Percentiles rank a stretch among this genome's conserved stretches.
Conservation (phyloP, 495 filamentous ascomycete species). For the Penicillium waksmanii region DNA sequence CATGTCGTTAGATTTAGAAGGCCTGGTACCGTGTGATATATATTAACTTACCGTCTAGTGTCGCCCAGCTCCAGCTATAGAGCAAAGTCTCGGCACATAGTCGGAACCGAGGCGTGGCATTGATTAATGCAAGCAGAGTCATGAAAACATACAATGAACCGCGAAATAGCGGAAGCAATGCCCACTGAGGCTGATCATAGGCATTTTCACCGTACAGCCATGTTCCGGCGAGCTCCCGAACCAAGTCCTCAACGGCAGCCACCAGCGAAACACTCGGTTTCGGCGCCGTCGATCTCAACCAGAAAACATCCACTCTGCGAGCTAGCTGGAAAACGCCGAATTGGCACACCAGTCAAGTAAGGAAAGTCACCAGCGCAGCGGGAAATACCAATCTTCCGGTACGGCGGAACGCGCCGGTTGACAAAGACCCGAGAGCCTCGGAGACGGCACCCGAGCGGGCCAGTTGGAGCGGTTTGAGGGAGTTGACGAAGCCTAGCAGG, state of each 20-base stretch:
- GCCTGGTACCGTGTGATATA: background rate
- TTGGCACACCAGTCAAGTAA: conserved; percentile 15
- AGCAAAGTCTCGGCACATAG: conserved; percentile 12
- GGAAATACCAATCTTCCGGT: conserved; percentile 18
- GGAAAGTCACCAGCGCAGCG: conserved; percentile 9
- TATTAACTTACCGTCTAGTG: conserved; percentile 12
- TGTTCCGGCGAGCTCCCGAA: conserved; percentile 4
- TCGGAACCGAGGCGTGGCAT: conserved; percentile 17
- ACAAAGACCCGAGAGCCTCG: conserved; percentile 14
- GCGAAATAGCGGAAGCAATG: conserved; percentile 13
- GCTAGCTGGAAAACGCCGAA: conserved; percentile 16
- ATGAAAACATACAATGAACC: conserved; percentile 20
- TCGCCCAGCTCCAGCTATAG: conserved; percentile 14
- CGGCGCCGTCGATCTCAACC: conserved; percentile 13
- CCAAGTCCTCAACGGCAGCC: conserved; percentile 9
- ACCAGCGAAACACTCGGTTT: conserved; percentile 10
- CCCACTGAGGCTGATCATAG: conserved; percentile 21
- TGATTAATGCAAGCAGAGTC: conserved; percentile 15
- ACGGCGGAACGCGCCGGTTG: conserved; percentile 18
- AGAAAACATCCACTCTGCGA: conserved; percentile 17
- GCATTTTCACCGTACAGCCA: conserved; percentile 18
- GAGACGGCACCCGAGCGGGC: conserved; percentile 13
- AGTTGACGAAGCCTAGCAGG: conserved; percentile 19
- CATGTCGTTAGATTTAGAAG: background rate
- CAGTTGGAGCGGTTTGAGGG: conserved; percentile 19